phyloP scores from a whole-genome alignment of 2,329 filamentous ascomycete genomes.

The Trichocomaceae sp. region DNA sequence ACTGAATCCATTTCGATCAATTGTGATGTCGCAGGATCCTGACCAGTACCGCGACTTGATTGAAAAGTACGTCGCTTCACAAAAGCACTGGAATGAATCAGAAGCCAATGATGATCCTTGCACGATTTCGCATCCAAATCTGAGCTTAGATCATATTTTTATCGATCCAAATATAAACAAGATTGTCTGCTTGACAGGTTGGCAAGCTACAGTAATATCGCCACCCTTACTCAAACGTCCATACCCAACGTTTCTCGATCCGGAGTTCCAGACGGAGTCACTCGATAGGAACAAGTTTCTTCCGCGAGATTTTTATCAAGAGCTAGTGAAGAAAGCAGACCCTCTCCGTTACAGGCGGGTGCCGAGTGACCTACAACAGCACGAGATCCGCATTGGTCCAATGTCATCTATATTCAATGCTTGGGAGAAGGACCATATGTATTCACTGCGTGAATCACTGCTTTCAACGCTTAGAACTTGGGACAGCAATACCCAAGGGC shows the following conservation, averaged over 20 bases:
- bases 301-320: conserved; percentile 2
- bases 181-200: conserved; percentile 15
- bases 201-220: conserved; percentile 14
- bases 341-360: conserved; percentile 9
- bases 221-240: conserved; percentile 14
- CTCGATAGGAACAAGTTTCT: background rate
- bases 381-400: conserved; percentile 1
- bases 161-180: conserved; percentile 18
- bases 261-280: conserved; percentile 3
- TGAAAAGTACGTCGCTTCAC: background rate
- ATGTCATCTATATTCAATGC: background rate
- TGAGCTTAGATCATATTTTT: conserved; percentile 20
- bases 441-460: conserved; percentile 5
- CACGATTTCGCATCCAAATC: conserved; percentile 19
- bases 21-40: background rate
- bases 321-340: conserved; percentile 3
- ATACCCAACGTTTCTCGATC: conserved; percentile 11
- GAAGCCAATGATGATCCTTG: conserved; percentile 10
- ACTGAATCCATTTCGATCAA: conserved; percentile 1
- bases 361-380: background rate
- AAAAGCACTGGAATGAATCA: background rate
- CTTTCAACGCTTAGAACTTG: background rate
- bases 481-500: background rate
- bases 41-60: background rate
- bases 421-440: conserved; percentile 2